Conservation (phyloP, 345 rosid genomes). For the Hibiscus tridactylites region DNA sequence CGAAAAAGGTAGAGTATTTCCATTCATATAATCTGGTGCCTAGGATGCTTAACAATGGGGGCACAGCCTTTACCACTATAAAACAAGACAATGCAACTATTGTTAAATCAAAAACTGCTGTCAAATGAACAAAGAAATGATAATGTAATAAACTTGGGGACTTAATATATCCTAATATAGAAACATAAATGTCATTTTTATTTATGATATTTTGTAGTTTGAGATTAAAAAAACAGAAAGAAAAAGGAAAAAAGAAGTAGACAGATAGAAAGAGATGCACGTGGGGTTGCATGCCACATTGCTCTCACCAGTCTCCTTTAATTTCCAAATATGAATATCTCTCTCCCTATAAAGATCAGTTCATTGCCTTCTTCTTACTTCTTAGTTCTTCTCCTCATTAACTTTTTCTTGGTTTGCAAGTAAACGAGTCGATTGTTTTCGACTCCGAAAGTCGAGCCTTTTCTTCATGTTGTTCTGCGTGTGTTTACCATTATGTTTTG, state of each 20-base stretch:
- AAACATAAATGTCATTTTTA: not conserved
- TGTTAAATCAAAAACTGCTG: not conserved
- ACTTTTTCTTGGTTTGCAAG: not conserved
- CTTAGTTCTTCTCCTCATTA: not conserved
- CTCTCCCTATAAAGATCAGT: conserved; percentile 3
- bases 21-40: not conserved
- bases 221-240: not conserved
- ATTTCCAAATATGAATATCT: not conserved
- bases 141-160: not conserved
- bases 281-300: conserved; percentile 33
- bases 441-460: not conserved
- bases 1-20: too few relatives aligned
- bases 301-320: conserved; percentile 23
- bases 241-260: not conserved
- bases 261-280: conserved; percentile 22
- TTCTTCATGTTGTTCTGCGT: not conserved
- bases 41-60: conserved; percentile 5
- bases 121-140: not conserved
- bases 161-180: not conserved
- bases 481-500: not conserved
- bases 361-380: not conserved
- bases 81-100: not conserved
- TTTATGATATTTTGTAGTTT: not conserved
- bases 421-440: not conserved
- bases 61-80: not conserved